Percentiles rank a stretch among this genome's conserved stretches.
Conservation (phyloP, 176 grass and related monocot species). For the Cymbopogon citratus region DNA sequence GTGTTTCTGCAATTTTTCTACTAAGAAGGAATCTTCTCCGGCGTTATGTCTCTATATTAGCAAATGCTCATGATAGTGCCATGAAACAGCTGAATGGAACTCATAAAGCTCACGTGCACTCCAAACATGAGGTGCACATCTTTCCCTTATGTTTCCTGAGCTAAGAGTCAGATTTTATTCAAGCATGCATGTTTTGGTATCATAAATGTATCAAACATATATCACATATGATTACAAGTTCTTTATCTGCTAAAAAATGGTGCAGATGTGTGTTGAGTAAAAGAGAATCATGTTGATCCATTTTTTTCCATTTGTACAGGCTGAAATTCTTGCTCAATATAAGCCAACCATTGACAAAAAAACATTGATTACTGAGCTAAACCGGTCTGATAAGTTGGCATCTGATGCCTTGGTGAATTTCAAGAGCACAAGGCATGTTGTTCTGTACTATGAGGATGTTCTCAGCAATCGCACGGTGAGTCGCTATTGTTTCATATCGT, state of each 20-base stretch:
- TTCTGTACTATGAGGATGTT: constrained; percentile 95
- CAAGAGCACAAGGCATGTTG: constrained; percentile 56
- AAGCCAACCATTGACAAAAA: constrained; percentile 65
- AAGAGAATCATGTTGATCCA: constrained; percentile 14
- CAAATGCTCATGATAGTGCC: constrained; percentile 68
- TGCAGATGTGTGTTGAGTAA: not conserved
- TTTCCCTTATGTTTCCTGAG: not conserved
- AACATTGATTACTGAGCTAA: constrained; percentile 52
- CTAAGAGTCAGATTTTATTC: not conserved
- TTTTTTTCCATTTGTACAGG: constrained; percentile 35
- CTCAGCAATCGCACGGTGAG: constrained; percentile 64
- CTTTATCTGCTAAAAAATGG: not conserved
- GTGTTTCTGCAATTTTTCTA: constrained; percentile 78
- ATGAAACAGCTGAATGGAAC: constrained; percentile 88
- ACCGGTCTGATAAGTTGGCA: constrained; percentile 43
- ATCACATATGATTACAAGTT: not conserved
- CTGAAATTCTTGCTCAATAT: constrained; percentile 75
- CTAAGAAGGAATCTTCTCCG: constrained; percentile 89
- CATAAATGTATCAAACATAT: not conserved
- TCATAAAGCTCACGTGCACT: constrained; percentile 78
- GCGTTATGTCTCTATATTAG: constrained; percentile 74
- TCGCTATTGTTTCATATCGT: not conserved
- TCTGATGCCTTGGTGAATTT: constrained; percentile 62
- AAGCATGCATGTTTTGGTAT: not conserved
- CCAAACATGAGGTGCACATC: constrained; percentile 46